phyloP scores from a whole-genome alignment of 768 basidiomycete species.

The Galerina sulciceps region DNA sequence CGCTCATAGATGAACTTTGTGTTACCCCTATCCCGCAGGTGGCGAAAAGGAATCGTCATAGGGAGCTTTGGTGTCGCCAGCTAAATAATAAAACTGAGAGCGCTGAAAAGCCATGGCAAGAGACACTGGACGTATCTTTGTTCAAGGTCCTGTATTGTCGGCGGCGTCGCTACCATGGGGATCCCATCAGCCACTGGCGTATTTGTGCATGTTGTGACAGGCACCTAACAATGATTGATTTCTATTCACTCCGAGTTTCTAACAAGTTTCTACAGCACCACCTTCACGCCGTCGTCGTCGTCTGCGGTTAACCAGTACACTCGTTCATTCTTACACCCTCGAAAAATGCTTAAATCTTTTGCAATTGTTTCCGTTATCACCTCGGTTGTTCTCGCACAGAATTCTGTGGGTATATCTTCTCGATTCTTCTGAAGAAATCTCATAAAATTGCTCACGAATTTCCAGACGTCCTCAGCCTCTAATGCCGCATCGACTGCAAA shows the following conservation, averaged over 20 bases:
- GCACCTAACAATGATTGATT: constrained; percentile 23
- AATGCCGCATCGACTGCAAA: constrained; percentile 34
- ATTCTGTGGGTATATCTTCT: constrained; percentile 35
- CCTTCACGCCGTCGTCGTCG: constrained; percentile 24
- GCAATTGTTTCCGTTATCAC: constrained; percentile 55
- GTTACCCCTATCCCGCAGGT: no score
- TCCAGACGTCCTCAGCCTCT: constrained; percentile 11
- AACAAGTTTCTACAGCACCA: constrained; percentile 20
- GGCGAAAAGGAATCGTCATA: no score
- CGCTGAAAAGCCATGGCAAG: no score
- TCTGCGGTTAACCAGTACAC: constrained; percentile 52
- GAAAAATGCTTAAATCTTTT: constrained; percentile 54
- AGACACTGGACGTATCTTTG: no score
- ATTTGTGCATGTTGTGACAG: constrained; percentile 36
- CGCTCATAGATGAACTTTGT: no score
- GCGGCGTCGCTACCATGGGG: no score
- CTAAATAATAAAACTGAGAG: no score
- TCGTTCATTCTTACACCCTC: constrained; percentile 41
- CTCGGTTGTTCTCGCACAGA: constrained; percentile 56
- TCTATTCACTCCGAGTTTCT: constrained; percentile 1
- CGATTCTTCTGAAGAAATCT: background rate
- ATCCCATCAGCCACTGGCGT: constrained; percentile 2
- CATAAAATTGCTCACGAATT: constrained; percentile 4
- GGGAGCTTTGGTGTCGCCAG: no score
- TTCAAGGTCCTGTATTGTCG: no score